phyloP scores from a whole-genome alignment of 768 basidiomycete genomes.

The Terana coerulea region DNA sequence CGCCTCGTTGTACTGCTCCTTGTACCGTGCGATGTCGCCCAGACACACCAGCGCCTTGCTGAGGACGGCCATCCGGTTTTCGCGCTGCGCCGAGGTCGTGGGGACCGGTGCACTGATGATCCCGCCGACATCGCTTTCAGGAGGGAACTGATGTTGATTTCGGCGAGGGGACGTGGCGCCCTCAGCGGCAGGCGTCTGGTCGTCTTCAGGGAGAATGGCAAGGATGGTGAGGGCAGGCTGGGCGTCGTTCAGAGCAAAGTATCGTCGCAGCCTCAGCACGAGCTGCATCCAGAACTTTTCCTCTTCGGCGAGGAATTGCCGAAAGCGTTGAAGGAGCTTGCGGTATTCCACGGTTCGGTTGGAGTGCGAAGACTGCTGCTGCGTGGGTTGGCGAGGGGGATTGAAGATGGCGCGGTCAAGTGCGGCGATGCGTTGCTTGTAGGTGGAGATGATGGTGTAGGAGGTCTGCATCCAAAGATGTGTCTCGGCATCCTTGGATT shows the following conservation, averaged over 20 bases:
- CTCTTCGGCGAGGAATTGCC: conserved; percentile 85
- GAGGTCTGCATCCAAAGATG: conserved; percentile 93
- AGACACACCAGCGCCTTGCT: conserved; percentile 89
- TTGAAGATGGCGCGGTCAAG: conserved; percentile 56
- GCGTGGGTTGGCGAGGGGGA: conserved; percentile 30
- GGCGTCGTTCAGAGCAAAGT: conserved; percentile 68
- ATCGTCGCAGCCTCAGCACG: conserved; percentile 66
- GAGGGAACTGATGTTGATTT: conserved; percentile 63
- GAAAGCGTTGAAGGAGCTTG: conserved; percentile 83
- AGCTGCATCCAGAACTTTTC: conserved; percentile 90
- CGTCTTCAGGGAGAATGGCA: conserved; percentile 46
- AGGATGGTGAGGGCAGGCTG: conserved; percentile 53
- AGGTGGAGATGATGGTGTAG: conserved; percentile 77
- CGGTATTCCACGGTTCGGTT: conserved; percentile 77
- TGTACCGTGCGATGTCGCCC: conserved; percentile 92
- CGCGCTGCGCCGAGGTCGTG: conserved; percentile 48
- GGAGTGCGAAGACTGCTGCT: conserved; percentile 26
- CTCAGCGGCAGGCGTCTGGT: conserved; percentile 18
- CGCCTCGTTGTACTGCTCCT: conserved; percentile 82
- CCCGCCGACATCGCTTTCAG: conserved; percentile 34
- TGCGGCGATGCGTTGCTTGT: conserved; percentile 69
- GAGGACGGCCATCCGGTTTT: conserved; percentile 66
- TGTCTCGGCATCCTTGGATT: conserved; percentile 76
- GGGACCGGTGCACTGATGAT: conserved; percentile 28
- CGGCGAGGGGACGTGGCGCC: conserved; percentile 32